Conservation (phyloP, 805 yeast genomes). For the Saturnispora sanitii region DNA sequence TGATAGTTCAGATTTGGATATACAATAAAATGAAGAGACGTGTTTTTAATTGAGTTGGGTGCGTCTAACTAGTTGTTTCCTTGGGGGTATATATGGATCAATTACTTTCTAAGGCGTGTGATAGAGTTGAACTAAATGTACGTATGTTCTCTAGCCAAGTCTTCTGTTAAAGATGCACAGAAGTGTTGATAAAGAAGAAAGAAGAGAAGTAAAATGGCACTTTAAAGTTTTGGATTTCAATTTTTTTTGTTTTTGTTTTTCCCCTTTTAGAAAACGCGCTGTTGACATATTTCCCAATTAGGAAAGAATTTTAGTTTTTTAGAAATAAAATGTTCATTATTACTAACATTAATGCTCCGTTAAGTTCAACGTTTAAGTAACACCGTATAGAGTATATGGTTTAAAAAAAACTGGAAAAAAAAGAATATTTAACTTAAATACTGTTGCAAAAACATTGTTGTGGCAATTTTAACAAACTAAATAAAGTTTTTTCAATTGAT, state of each 20-base stretch:
- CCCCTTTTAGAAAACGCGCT: background rate
- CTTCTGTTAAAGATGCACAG: background rate
- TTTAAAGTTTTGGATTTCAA: background rate
- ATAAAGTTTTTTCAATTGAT: too few relatives aligned
- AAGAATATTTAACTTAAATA: background rate
- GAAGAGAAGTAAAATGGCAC: background rate
- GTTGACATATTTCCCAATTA: slow-evolving; percentile 1
- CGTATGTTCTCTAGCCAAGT: background rate
- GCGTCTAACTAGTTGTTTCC: background rate
- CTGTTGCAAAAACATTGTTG: background rate
- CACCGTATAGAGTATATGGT: background rate
- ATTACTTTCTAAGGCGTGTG: too few relatives aligned
- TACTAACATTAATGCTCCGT: background rate
- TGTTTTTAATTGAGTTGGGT: background rate
- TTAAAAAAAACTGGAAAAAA: background rate
- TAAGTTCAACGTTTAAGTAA: background rate
- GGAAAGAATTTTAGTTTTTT: background rate
- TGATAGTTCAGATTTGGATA: slow-evolving; percentile 1
- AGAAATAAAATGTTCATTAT: too few relatives aligned
- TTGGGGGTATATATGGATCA: too few relatives aligned
- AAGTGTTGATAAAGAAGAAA: background rate
- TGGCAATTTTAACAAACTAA: background rate
- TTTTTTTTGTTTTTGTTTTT: background rate
- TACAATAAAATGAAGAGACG: background rate
- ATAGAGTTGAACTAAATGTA: too few relatives aligned